phyloP scores from a whole-genome alignment of 768 basidiomycete species.

The Thelephora ganbajun region DNA sequence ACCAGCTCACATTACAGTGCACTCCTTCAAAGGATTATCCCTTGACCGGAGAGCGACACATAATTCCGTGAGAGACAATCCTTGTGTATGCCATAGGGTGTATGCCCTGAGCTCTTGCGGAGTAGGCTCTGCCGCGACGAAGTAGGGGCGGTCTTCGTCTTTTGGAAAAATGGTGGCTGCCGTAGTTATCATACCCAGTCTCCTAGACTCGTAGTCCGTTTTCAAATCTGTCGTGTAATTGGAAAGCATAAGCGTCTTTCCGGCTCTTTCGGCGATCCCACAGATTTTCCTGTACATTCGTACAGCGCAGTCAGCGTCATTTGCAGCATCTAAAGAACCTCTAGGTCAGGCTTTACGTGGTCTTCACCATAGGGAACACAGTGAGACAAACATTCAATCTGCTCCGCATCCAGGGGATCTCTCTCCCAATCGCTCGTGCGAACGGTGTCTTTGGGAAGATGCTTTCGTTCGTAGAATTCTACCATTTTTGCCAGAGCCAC shows the following conservation, averaged over 20 bases:
- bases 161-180: not conserved
- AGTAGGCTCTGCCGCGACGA: conserved; percentile 7
- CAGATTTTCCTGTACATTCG: conserved; percentile 27
- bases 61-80: conserved; percentile 23
- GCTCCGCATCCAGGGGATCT: conserved; percentile 19
- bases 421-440: conserved; percentile 34
- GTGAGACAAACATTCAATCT: conserved; percentile 23
- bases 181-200: not conserved
- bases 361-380: not conserved
- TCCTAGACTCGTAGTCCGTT: conserved; percentile 4
- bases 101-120: conserved; percentile 31
- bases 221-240: conserved; percentile 17
- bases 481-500: conserved; percentile 32
- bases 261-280: conserved; percentile 15
- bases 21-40: conserved; percentile 27
- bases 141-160: not conserved
- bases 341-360: not conserved
- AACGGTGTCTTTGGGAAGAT: conserved; percentile 30
- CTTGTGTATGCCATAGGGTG: conserved; percentile 25
- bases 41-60: conserved; percentile 22
- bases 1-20: conserved; percentile 32
- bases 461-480: conserved; percentile 23
- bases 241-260: conserved; percentile 8
- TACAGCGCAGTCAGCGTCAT: conserved; percentile 34
- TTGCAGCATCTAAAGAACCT: conserved; percentile 29